Evolutionary conservation across 352 stramenopile genomes (phyloP).

Genomic region (Albugo candida): DNA sequence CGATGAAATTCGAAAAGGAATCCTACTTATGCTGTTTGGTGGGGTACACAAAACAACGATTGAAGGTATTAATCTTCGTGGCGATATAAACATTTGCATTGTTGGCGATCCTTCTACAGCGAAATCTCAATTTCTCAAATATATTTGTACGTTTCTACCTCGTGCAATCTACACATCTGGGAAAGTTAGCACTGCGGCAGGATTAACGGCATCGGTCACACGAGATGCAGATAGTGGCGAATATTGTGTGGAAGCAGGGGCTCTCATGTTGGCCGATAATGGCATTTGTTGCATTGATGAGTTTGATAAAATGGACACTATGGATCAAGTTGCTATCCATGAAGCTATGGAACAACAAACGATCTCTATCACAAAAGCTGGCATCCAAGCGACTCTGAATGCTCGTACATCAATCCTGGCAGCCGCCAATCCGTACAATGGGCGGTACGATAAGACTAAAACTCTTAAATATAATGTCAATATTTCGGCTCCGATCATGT

Average conservation of each 20-base stretch:
- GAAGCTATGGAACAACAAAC: slow-evolving; percentile 99
- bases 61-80: slow-evolving; percentile 95
- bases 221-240: slow-evolving; percentile 88
- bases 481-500: slow-evolving; percentile 93
- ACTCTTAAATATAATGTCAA: slow-evolving; percentile 81
- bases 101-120: slow-evolving; percentile 95
- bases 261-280: slow-evolving; percentile 96
- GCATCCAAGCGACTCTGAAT: slow-evolving; percentile 98
- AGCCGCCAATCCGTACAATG: slow-evolving; percentile 96
- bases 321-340: slow-evolving; percentile 97
- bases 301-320: slow-evolving; percentile 97
- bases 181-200: slow-evolving; percentile 95
- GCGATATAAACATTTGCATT: slow-evolving; percentile 99
- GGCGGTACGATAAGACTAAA: slow-evolving; percentile 84
- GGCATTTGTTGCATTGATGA: slow-evolving; percentile 99
- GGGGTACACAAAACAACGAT: slow-evolving; percentile 95
- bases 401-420: slow-evolving; percentile 98
- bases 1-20: slow-evolving; percentile 82
- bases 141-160: slow-evolving; percentile 85
- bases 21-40: slow-evolving; percentile 96
- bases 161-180: slow-evolving; percentile 97
- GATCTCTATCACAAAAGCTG: slow-evolving; percentile 97
- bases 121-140: slow-evolving; percentile 99
- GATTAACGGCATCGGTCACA: slow-evolving; percentile 94
- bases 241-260: slow-evolving; percentile 82